Evolutionary conservation across 148 eudicot genomes (phyloP).

Genomic region (Nyssa sinensis): DNA sequence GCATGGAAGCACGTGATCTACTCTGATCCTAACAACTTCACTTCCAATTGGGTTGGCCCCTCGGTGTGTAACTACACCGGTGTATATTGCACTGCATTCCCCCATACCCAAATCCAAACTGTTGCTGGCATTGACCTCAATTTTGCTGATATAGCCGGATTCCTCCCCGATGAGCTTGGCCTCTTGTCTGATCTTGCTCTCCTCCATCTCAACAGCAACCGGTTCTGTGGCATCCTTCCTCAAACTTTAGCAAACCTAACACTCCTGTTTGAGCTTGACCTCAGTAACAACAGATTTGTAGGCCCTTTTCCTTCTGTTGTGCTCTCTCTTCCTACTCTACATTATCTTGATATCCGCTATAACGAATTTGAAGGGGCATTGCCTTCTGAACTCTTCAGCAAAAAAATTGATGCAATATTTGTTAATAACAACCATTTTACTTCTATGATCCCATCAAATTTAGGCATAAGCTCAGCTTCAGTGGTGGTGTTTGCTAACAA

Average conservation of each 20-base stretch:
- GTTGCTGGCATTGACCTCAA: constrained; percentile 72
- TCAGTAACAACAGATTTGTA: constrained; percentile 64
- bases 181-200: constrained; percentile 58
- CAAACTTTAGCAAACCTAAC: constrained; percentile 39
- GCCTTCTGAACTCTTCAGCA: constrained; percentile 48
- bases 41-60: constrained; percentile 63
- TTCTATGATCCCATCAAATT: constrained; percentile 43
- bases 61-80: constrained; percentile 67
- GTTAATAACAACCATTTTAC: constrained; percentile 57
- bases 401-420: constrained; percentile 55
- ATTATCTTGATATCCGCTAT: constrained; percentile 60
- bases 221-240: constrained; percentile 69
- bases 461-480: constrained; percentile 45
- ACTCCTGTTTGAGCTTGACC: constrained; percentile 56
- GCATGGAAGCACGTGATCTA: constrained; percentile 64
- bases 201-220: constrained; percentile 60
- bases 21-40: constrained; percentile 68
- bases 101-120: constrained; percentile 23
- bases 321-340: constrained; percentile 49
- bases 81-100: constrained; percentile 42
- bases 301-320: constrained; percentile 68
- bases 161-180: constrained; percentile 56
- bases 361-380: constrained; percentile 72
- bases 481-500: constrained; percentile 69
- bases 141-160: constrained; percentile 58